Conservation (phyloP, 2,329 filamentous ascomycete species). For the Herpotrichia juniperi region DNA sequence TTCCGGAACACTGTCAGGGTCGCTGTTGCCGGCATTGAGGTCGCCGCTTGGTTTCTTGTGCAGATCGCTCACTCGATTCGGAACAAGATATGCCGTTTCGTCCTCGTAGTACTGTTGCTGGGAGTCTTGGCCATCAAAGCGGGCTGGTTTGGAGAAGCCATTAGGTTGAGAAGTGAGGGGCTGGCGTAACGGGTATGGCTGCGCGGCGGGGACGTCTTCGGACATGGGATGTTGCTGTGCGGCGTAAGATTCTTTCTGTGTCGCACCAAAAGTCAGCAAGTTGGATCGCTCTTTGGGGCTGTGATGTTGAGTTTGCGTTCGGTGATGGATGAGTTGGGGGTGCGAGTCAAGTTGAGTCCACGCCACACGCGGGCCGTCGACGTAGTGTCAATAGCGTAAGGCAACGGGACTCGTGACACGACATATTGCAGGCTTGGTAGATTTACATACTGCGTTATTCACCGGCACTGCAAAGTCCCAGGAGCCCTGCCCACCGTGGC, state of each 20-base stretch:
- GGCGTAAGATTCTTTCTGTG: conserved; percentile 33
- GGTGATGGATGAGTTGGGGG: background rate
- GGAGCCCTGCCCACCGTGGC: conserved; percentile 43
- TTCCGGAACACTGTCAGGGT: conserved; percentile 56
- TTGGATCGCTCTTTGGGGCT: background rate
- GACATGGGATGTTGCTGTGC: conserved; percentile 44
- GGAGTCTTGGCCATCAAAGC: conserved; percentile 37
- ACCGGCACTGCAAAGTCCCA: conserved; percentile 49
- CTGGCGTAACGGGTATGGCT: conserved; percentile 35
- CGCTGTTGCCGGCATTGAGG: conserved; percentile 49
- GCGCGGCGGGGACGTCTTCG: conserved; percentile 34
- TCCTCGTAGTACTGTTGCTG: conserved; percentile 32
- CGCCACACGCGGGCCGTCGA: conserved; percentile 27
- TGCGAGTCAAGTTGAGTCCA: conserved; percentile 15
- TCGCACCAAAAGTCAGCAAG: conserved; percentile 26
- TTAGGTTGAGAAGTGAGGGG: conserved; percentile 43
- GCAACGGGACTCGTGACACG: conserved; percentile 19
- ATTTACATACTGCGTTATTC: conserved; percentile 40
- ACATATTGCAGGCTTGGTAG: conserved; percentile 6
- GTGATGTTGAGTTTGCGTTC: background rate
- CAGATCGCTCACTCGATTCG: conserved; percentile 44
- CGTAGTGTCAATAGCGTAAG: conserved; percentile 27
- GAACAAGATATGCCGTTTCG: conserved; percentile 33
- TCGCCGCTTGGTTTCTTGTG: conserved; percentile 50
- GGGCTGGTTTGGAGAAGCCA: conserved; percentile 36